These are phyloP conservation scores for Spongispora temasekensis DNA, from an alignment of 1,284 basidiomycete genomes.

Conservation along the genomic window DNA sequence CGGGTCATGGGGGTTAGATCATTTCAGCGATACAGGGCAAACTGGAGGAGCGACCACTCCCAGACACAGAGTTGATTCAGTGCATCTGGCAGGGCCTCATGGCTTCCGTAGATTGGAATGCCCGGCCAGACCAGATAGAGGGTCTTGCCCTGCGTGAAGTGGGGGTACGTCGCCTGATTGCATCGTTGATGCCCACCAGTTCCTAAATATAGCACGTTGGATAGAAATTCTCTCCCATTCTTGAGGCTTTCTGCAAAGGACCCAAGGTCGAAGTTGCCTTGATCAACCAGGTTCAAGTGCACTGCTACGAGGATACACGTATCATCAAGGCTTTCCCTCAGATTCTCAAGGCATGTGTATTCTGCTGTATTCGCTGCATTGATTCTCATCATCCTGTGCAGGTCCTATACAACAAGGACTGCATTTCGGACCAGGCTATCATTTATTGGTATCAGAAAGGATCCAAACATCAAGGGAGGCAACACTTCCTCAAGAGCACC, in stretches of 20 bases:
- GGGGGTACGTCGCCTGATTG: constrained; percentile 50
- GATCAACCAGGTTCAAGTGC: constrained; percentile 92
- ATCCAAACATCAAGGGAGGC: constrained; percentile 90
- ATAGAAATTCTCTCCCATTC: constrained; percentile 80
- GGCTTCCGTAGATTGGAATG: constrained; percentile 82
- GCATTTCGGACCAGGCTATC: constrained; percentile 92
- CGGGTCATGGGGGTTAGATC: constrained; percentile 51
- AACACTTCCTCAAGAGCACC: constrained; percentile 90
- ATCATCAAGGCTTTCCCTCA: constrained; percentile 93
- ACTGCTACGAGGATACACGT: constrained; percentile 93
- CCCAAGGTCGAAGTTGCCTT: constrained; percentile 90
- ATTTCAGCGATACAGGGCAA: constrained; percentile 69
- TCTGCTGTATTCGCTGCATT: background rate
- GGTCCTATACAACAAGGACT: constrained; percentile 95
- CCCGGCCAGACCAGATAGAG: constrained; percentile 89
- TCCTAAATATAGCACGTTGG: constrained; percentile 3
- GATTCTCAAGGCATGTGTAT: constrained; percentile 74
- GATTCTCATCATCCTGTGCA: constrained; percentile 31
- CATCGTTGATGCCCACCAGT: background rate
- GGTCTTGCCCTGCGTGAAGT: constrained; percentile 83
- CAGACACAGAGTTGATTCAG: constrained; percentile 81
- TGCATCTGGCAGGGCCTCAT: constrained; percentile 94
- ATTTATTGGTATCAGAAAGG: constrained; percentile 98
- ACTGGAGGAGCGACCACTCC: constrained; percentile 69
- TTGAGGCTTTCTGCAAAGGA: constrained; percentile 86